These are phyloP conservation scores for Rutstroemia sp. DNA, from an alignment of 2,329 filamentous ascomycete species.

Conservation along the genomic window DNA sequence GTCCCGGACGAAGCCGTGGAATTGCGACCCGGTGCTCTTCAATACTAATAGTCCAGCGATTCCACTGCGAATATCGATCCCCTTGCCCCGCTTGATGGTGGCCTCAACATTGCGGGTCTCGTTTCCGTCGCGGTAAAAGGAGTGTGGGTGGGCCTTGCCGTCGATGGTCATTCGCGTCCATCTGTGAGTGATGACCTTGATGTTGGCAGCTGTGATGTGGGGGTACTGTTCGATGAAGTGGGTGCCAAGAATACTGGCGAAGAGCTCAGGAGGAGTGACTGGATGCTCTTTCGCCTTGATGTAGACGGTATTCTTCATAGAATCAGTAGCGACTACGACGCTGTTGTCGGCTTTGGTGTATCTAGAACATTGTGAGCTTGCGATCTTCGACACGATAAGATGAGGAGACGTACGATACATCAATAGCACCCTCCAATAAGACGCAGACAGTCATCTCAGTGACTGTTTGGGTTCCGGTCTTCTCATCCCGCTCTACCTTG, in stretches of 20 bases:
- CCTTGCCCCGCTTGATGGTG: slow-evolving; percentile 56
- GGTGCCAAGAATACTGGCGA: slow-evolving; percentile 71
- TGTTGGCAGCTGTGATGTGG: slow-evolving; percentile 80
- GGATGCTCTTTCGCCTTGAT: slow-evolving; percentile 92
- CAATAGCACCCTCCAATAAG: slow-evolving; percentile 87
- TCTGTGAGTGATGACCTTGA: slow-evolving; percentile 76
- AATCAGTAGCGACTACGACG: slow-evolving; percentile 91
- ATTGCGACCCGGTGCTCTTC: slow-evolving; percentile 93
- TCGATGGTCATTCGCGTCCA: slow-evolving; percentile 87
- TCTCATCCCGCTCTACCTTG: slow-evolving; percentile 79
- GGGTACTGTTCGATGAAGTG: slow-evolving; percentile 86
- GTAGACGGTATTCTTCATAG: slow-evolving; percentile 96
- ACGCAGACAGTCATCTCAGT: slow-evolving; percentile 94
- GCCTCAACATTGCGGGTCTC: slow-evolving; percentile 82
- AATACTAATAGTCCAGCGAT: slow-evolving; percentile 81
- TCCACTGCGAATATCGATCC: slow-evolving; percentile 68
- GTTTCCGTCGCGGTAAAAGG: slow-evolving; percentile 81
- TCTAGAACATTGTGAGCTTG: slow-evolving; percentile 36
- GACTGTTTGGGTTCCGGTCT: slow-evolving; percentile 73
- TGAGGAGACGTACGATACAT: slow-evolving; percentile 56
- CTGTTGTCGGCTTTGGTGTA: slow-evolving; percentile 94
- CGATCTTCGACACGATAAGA: not conserved
- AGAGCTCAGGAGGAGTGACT: slow-evolving; percentile 88
- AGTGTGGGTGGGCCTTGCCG: slow-evolving; percentile 88
- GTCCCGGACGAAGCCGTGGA: slow-evolving; percentile 89